These are phyloP conservation scores for Tetragonia tetragonoides DNA, from an alignment of 148 eudicot species.

Conservation along the genomic window DNA sequence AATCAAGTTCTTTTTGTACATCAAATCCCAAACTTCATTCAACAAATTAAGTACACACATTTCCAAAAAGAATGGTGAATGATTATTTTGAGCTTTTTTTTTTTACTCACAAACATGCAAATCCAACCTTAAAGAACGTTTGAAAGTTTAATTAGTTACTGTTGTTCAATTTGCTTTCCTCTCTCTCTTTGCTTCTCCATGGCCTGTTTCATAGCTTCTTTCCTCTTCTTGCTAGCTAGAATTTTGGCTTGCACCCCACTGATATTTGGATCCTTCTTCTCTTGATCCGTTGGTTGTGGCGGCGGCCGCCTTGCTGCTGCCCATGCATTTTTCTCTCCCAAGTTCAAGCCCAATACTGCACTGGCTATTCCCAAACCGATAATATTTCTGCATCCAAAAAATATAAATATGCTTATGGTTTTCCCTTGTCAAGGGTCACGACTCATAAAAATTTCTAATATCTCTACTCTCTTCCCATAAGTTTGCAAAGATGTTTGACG, in stretches of 20 bases:
- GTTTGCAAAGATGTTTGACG: too few relatives aligned
- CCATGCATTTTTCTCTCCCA: conserved; percentile 33
- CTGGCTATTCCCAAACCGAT: conserved; percentile 42
- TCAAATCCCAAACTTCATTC: background rate
- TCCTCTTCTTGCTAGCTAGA: conserved; percentile 78
- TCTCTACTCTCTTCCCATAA: too few relatives aligned
- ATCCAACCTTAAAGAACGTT: background rate
- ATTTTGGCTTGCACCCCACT: conserved; percentile 68
- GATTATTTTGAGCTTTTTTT: background rate
- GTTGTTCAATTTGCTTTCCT: conserved; percentile 44
- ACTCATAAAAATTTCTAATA: too few relatives aligned
- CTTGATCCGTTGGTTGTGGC: conserved; percentile 44
- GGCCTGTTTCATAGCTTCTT: conserved; percentile 81
- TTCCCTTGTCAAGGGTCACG: background rate
- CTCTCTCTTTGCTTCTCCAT: conserved; percentile 58
- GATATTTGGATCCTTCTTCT: conserved; percentile 72
- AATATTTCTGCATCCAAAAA: conserved; percentile 36
- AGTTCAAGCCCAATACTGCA: conserved; percentile 36
- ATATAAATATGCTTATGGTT: background rate
- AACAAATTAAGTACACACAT: background rate
- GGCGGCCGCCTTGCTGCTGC: conserved; percentile 67
- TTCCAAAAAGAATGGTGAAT: background rate
- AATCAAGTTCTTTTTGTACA: background rate
- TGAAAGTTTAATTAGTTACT: background rate
- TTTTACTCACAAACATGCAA: background rate